Conservation (phyloP, 148 eudicot species). For the Salicornia ramosissima region DNA sequence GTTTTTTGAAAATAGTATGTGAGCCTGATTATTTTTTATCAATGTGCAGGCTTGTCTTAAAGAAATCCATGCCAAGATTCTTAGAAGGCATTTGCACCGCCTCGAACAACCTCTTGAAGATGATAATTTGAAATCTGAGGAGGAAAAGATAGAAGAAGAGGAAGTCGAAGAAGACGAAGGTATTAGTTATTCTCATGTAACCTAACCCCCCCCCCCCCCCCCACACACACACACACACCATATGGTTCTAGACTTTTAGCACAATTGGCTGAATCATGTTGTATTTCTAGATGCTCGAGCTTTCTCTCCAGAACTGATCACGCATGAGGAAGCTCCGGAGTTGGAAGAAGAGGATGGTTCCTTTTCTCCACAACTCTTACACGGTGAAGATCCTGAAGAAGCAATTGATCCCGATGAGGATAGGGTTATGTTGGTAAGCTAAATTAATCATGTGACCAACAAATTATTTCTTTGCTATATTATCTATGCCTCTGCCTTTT, state of each 20-base stretch:
- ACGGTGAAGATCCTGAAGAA: slow-evolving; percentile 81
- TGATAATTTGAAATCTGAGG: slow-evolving; percentile 37
- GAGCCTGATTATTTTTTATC: slow-evolving; percentile 7
- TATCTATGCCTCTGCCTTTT: not conserved
- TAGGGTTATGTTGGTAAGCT: slow-evolving; percentile 59
- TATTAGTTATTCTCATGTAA: slow-evolving; percentile 29
- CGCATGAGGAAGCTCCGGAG: slow-evolving; percentile 36
- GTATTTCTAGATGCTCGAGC: slow-evolving; percentile 38
- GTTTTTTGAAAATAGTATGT: not conserved
- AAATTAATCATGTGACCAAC: not conserved
- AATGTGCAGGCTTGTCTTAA: slow-evolving; percentile 77
- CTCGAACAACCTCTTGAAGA: slow-evolving; percentile 57
- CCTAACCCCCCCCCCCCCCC: no score
- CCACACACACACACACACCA: no score
- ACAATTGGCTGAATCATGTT: slow-evolving; percentile 23
- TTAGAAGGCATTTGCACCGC: slow-evolving; percentile 66
- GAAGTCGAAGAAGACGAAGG: slow-evolving; percentile 52
- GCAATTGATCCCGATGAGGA: slow-evolving; percentile 98
- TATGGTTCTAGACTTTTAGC: no score
- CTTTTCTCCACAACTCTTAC: slow-evolving; percentile 77
- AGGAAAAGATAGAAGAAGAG: slow-evolving; percentile 48
- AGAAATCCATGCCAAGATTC: slow-evolving; percentile 79
- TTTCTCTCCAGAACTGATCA: slow-evolving; percentile 57
- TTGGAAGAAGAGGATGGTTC: slow-evolving; percentile 71
- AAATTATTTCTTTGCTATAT: not conserved